Evolutionary conservation across 164 flowering plant genomes (phyloP).

Genomic region (Kalanchoe fedtschenkoi): DNA sequence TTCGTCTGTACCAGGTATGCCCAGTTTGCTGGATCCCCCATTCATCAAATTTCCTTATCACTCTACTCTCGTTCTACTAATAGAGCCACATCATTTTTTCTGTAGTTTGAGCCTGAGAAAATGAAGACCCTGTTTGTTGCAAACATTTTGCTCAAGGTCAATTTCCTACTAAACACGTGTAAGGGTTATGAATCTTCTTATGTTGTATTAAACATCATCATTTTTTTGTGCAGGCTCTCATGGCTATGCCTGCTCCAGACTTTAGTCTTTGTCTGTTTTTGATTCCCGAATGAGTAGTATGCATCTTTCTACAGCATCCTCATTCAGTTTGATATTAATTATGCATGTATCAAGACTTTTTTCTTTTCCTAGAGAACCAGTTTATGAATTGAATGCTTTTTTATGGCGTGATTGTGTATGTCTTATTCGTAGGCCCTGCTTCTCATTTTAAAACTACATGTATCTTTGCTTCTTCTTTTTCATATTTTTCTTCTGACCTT

Average conservation of each 20-base stretch:
- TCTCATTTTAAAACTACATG: background rate
- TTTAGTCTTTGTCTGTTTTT: conserved; percentile 94
- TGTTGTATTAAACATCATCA: background rate
- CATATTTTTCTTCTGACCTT: background rate
- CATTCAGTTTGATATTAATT: background rate
- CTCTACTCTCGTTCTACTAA: too few species aligned
- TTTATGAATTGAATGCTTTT: too few species aligned
- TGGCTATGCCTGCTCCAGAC: conserved; percentile 99
- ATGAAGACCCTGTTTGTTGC: conserved; percentile 87
- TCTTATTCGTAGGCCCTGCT: too few species aligned
- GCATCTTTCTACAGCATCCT: background rate
- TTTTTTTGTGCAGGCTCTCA: conserved; percentile 59
- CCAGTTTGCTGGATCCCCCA: background rate
- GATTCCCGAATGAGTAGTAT: conserved; percentile 96
- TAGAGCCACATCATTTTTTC: background rate
- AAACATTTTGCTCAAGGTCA: conserved; percentile 82
- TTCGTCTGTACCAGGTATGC: conserved; percentile 85
- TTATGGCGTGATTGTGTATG: too few species aligned
- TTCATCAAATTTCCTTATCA: too few species aligned
- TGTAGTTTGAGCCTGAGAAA: conserved; percentile 95
- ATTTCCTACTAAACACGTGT: background rate
- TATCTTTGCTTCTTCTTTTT: background rate
- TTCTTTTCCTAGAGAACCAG: too few species aligned
- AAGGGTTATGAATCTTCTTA: background rate
- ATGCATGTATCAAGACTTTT: background rate